phyloP scores from a whole-genome alignment of 2,329 filamentous ascomycete genomes.

The Daldinia sp. region DNA sequence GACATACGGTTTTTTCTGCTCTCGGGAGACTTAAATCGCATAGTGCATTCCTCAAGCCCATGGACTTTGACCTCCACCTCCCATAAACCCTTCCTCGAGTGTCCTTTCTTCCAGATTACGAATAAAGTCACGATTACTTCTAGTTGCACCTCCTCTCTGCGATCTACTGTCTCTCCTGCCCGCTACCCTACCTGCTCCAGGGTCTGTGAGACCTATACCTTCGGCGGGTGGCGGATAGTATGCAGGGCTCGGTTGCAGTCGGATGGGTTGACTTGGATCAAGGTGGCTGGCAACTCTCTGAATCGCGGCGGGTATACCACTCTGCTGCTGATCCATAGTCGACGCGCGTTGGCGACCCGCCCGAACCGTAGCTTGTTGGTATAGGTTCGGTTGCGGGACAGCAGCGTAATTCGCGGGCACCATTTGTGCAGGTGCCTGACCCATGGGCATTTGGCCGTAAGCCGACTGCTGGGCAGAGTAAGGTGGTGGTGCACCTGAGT shows the following conservation, averaged over 20 bases:
- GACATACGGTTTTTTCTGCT: conserved; percentile 22
- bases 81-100: conserved; percentile 91
- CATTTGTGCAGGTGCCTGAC: conserved; percentile 74
- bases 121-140: conserved; percentile 87
- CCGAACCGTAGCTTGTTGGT: conserved; percentile 82
- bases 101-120: conserved; percentile 94
- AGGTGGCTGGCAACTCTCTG: conserved; percentile 96
- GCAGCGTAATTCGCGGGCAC: conserved; percentile 72
- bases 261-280: conserved; percentile 93
- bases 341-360: conserved; percentile 88
- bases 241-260: conserved; percentile 92
- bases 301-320: conserved; percentile 90
- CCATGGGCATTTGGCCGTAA: conserved; percentile 81
- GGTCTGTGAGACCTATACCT: conserved; percentile 75
- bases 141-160: conserved; percentile 63
- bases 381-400: conserved; percentile 67
- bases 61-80: conserved; percentile 65
- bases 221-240: conserved; percentile 96
- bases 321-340: conserved; percentile 95
- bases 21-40: conserved; percentile 18
- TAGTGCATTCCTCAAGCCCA: conserved; percentile 71
- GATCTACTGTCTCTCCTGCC: conserved; percentile 82
- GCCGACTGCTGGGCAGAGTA: conserved; percentile 79
- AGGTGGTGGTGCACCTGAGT: conserved; percentile 76
- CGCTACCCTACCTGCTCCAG: conserved; percentile 65